Evolutionary conservation across 202 grass and related monocot species (phyloP).

Genomic region (Setaria viridis): DNA sequence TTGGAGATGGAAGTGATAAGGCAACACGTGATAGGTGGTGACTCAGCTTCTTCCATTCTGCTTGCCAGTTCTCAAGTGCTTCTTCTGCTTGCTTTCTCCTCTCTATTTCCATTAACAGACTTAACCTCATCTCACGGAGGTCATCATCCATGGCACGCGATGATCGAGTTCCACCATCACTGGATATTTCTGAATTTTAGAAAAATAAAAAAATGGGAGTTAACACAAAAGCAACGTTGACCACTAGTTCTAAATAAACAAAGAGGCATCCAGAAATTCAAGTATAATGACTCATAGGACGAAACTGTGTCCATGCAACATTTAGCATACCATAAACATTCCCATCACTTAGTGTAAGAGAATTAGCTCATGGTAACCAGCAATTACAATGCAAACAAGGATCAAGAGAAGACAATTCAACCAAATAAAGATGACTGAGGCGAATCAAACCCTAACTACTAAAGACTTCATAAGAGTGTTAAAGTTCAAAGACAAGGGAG

Average conservation of each 20-base stretch:
- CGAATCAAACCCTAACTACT: neutral
- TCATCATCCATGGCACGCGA: constrained; percentile 68
- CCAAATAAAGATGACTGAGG: neutral
- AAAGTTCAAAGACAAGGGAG: neutral
- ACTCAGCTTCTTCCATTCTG: constrained; percentile 75
- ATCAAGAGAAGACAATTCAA: neutral
- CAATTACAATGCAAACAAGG: neutral
- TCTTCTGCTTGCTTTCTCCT: constrained; percentile 89
- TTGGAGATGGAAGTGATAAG: constrained; percentile 63
- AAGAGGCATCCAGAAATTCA: neutral
- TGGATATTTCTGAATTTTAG: constrained; percentile 77
- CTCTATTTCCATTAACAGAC: constrained; percentile 80
- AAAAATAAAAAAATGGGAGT: constrained; percentile 32
- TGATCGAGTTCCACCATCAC: constrained; percentile 67
- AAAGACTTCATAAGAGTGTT: neutral
- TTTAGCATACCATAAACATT: constrained; percentile 6
- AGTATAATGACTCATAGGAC: neutral
- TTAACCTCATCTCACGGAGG: constrained; percentile 78
- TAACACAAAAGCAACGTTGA: constrained; percentile 30
- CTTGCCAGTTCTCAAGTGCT: constrained; percentile 66
- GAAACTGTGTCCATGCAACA: constrained; percentile 8
- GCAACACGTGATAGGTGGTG: constrained; percentile 75
- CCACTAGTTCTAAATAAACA: constrained; percentile 4
- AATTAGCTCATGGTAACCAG: neutral
- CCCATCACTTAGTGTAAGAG: neutral